phyloP scores from a whole-genome alignment of 2,329 filamentous ascomycete species.

The Ascomycota sp. region DNA sequence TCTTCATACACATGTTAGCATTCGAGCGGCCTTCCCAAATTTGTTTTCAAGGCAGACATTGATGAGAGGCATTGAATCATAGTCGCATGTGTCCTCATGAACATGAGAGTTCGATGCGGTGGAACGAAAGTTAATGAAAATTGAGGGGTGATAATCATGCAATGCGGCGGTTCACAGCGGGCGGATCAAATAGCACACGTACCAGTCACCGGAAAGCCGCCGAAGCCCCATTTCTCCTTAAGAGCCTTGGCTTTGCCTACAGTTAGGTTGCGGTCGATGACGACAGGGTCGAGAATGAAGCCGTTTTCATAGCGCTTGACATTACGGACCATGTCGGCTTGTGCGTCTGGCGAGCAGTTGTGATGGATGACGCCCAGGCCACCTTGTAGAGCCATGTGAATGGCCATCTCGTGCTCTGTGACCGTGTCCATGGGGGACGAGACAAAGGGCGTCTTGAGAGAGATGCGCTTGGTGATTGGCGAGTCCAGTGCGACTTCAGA shows the following conservation, averaged over 20 bases:
- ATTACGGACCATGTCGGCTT: constrained; percentile 97
- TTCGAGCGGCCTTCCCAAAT: neutral
- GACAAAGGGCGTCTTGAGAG: constrained; percentile 85
- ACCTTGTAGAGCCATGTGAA: constrained; percentile 79
- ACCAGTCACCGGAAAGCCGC: constrained; percentile 97
- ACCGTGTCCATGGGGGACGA: constrained; percentile 99
- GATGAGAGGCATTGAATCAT: constrained; percentile 8
- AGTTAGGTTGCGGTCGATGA: constrained; percentile 69
- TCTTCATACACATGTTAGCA: constrained; percentile 30
- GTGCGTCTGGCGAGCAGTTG: constrained; percentile 93
- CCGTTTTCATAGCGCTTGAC: constrained; percentile 99
- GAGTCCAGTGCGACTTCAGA: constrained; percentile 74
- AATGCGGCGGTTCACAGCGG: constrained; percentile 9
- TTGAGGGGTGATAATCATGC: constrained; percentile 59
- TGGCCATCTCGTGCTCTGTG: constrained; percentile 98
- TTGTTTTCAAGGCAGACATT: too few relatives aligned
- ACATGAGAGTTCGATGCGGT: constrained; percentile 62
- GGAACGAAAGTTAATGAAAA: constrained; percentile 99
- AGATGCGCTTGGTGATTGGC: constrained; percentile 83
- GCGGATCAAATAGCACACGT: constrained; percentile 20
- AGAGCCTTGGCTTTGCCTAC: constrained; percentile 76
- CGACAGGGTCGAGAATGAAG: constrained; percentile 89
- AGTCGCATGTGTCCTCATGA: constrained; percentile 47
- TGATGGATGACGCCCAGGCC: constrained; percentile 92
- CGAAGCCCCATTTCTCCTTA: constrained; percentile 97